Evolutionary conservation across 768 basidiomycete species (phyloP), one percentile per base, ranked within the genome.

Genomic region (Auriscalpium microsporum): DNA sequence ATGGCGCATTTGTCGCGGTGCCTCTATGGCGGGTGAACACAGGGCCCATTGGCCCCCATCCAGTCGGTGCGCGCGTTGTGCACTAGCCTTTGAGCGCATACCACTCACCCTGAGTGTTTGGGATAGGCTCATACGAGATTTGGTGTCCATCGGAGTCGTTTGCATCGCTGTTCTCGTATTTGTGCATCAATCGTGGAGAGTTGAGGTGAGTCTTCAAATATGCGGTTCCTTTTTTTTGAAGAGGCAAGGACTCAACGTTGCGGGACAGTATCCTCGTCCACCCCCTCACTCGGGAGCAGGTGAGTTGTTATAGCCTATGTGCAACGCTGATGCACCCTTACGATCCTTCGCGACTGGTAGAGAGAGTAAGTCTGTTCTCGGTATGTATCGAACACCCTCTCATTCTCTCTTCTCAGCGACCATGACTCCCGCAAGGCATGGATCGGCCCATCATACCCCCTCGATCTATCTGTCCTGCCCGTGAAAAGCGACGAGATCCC

Each of bases 141-240:
- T 90, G 88, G 88, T 82, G 77, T 23, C 88, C 88, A 1, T 75
- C 79, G 0, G 83, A 87, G 59, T 86, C 86, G 2, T 90, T 90
- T 63, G 69, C 78, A 0, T 75, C 84, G 0, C 82, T 90, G n/a
- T 90, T 82, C 65, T 89, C 87, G 10, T 90, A 88, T 58, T 73
- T 90, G 14, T 81, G 78, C 60, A 66, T 82, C 67, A 78, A 90
- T 64, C 75, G 82, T 45, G 87, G 86, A 5, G 64, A 77, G 36
- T 68, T 90, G 35, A 90, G 87, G 87, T 88, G 59, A 45, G 62
- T 37, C 35, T 11, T n/a, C 14, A 38, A 35, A 10, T 40, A 37
- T 8, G n/a, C 33, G 33, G n/a, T 14, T 8, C 13, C 13, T 14
- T 6, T 36, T 6, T 36, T 23, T 7, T 48, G n/a, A 23, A 19